Conservation (phyloP, 2,329 filamentous ascomycete species). For the Coniochaeta hoffmannii region DNA sequence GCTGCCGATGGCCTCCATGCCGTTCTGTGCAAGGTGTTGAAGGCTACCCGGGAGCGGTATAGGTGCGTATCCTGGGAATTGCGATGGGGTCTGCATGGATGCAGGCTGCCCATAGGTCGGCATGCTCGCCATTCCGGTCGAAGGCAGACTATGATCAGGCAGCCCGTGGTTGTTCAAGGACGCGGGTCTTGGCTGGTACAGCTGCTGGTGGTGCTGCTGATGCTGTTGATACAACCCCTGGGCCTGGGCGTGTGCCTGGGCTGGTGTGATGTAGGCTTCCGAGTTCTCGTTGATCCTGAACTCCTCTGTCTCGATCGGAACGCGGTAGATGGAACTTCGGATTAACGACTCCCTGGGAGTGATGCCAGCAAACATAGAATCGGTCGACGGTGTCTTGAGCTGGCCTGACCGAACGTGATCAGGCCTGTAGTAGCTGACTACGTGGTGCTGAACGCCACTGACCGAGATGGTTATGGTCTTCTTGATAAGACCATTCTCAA, state of each 20-base stretch:
- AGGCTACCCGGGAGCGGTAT: background rate
- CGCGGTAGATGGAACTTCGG: slow-evolving; percentile 58
- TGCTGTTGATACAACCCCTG: background rate
- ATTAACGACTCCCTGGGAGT: slow-evolving; percentile 51
- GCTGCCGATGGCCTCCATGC: background rate
- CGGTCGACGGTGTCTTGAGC: slow-evolving; percentile 51
- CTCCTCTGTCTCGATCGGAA: slow-evolving; percentile 55
- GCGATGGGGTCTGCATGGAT: background rate
- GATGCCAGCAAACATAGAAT: slow-evolving; percentile 40
- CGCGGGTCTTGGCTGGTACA: background rate
- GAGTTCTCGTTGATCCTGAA: slow-evolving; percentile 11
- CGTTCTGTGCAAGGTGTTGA: background rate
- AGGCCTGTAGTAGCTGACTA: slow-evolving; percentile 83
- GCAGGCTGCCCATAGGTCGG: background rate
- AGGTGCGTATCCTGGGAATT: background rate
- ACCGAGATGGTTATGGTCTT: slow-evolving; percentile 73
- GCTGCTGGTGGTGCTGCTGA: background rate
- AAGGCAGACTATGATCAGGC: background rate
- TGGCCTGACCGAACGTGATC: slow-evolving; percentile 64
- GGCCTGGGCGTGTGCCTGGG: background rate
- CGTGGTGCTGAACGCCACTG: slow-evolving; percentile 68
- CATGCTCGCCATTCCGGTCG: background rate
- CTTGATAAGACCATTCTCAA: slow-evolving; percentile 74
- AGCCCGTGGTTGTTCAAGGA: background rate
- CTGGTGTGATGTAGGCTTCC: background rate